Evolutionary conservation across 140 eudicot species (phyloP).

Genomic region (Oenanthe javanica): DNA sequence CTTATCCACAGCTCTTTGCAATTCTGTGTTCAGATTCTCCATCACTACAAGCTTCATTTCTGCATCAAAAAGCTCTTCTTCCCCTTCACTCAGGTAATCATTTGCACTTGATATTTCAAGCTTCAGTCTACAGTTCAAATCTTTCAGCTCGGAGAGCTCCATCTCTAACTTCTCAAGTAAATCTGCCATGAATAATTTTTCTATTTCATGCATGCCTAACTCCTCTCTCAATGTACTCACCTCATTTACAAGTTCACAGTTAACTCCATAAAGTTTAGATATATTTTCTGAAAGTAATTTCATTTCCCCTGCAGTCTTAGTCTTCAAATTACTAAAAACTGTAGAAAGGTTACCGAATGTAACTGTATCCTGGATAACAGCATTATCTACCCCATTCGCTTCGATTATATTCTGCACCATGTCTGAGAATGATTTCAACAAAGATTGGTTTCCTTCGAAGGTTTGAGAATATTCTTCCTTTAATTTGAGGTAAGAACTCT

Average conservation of each 20-base stretch:
- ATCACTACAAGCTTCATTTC: constrained; percentile 29
- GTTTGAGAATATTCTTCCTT: constrained; percentile 23
- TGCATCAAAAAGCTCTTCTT: constrained; percentile 30
- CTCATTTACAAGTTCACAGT: constrained; percentile 36
- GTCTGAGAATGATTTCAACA: constrained; percentile 25
- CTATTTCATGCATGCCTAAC: constrained; percentile 35
- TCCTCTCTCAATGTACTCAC: constrained; percentile 22
- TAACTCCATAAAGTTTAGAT: constrained; percentile 24
- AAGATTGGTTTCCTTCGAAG: constrained; percentile 25
- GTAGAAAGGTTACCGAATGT: constrained; percentile 26
- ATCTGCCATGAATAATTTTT: constrained; percentile 35
- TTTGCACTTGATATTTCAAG: constrained; percentile 15
- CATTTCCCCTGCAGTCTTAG: constrained; percentile 35
- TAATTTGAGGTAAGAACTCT: constrained; percentile 20
- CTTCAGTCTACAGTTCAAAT: constrained; percentile 26
- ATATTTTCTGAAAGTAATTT: constrained; percentile 30
- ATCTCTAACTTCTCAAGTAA: constrained; percentile 38
- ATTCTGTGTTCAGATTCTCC: constrained; percentile 29
- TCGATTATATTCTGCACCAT: constrained; percentile 32
- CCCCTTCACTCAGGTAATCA: constrained; percentile 25
- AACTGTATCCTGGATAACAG: constrained; percentile 23
- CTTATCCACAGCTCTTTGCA: constrained; percentile 30
- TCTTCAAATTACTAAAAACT: constrained; percentile 28
- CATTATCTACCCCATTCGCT: constrained; percentile 30
- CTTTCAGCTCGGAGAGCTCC: constrained; percentile 30